phyloP scores from a whole-genome alignment of 352 stramenopile genomes.

The Pythium sukuiense region DNA sequence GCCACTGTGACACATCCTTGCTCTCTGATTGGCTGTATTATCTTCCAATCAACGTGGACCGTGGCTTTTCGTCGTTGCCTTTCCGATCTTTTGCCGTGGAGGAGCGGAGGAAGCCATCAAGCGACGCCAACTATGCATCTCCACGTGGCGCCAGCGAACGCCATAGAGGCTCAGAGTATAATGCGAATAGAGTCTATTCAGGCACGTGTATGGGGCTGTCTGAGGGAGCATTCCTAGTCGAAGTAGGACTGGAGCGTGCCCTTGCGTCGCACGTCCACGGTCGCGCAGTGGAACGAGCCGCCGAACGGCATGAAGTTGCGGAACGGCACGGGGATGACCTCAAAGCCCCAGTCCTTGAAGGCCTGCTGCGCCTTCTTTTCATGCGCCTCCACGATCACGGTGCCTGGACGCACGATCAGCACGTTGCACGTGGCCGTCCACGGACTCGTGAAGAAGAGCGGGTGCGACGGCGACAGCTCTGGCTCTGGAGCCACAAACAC shows the following conservation, averaged over 20 bases:
- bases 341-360: slow-evolving; percentile 90
- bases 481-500: slow-evolving; percentile 86
- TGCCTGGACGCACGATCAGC: slow-evolving; percentile 78
- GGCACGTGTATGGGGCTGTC: background rate
- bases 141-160: background rate
- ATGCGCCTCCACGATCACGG: slow-evolving; percentile 83
- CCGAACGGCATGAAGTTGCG: slow-evolving; percentile 91
- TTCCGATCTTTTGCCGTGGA: background rate
- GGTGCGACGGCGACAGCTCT: slow-evolving; percentile 73
- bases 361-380: slow-evolving; percentile 77
- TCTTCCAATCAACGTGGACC: background rate
- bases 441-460: slow-evolving; percentile 89
- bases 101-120: background rate
- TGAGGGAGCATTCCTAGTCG: slow-evolving; percentile 16
- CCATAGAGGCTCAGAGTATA: background rate
- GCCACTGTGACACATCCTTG: background rate
- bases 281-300: slow-evolving; percentile 89
- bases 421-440: slow-evolving; percentile 92
- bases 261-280: slow-evolving; percentile 80
- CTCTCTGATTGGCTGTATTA: background rate
- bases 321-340: slow-evolving; percentile 87
- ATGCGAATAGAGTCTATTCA: slow-evolving; percentile 15
- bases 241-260: slow-evolving; percentile 89
- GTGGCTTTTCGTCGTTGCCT: background rate
- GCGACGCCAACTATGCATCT: background rate